A percentile compares a stretch with the other conserved stretches of the same genome.
Conservation (phyloP, 31 red algal species). For the Odonthalia washingtoniensis region DNA sequence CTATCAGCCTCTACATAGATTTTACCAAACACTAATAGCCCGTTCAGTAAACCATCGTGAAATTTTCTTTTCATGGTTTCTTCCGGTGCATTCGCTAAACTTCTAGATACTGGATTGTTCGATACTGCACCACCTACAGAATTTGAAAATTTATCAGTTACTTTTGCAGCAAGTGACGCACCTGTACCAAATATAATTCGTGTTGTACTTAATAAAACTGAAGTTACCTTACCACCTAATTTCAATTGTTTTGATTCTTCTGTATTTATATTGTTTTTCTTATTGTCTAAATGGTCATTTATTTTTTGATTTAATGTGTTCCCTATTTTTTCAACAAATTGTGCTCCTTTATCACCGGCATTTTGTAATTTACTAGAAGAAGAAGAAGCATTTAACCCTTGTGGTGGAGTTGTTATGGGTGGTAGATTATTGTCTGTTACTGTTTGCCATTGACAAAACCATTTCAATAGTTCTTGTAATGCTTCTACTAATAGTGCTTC, state of each 20-base stretch:
- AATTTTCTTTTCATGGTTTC: conserved; percentile 18
- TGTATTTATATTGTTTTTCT: background rate
- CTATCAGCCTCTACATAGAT: conserved; percentile 50
- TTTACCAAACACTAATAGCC: conserved; percentile 29
- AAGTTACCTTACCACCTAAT: conserved; percentile 39
- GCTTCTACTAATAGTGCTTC: conserved; percentile 28
- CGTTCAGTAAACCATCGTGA: conserved; percentile 37
- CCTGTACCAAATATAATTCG: conserved; percentile 26
- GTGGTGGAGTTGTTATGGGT: background rate
- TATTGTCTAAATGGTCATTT: background rate
- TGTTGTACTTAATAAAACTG: background rate
- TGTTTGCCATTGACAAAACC: conserved; percentile 42
- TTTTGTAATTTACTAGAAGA: background rate
- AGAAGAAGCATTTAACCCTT: background rate
- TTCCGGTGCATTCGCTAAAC: conserved; percentile 34
- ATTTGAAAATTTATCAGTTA: conserved; percentile 33
- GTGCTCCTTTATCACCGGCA: conserved; percentile 36
- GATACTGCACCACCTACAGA: conserved; percentile 35
- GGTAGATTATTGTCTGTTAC: background rate
- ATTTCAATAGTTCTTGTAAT: conserved; percentile 20
- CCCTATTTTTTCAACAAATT: conserved; percentile 26
- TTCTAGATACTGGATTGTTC: conserved; percentile 28
- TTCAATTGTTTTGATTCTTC: conserved; percentile 19
- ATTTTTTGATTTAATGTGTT: conserved; percentile 12
- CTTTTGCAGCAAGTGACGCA: conserved; percentile 28